These are phyloP conservation scores for Linnemannia hyalina DNA, from an alignment of 192 early-diverging fungal genomes.

Conservation along the genomic window DNA sequence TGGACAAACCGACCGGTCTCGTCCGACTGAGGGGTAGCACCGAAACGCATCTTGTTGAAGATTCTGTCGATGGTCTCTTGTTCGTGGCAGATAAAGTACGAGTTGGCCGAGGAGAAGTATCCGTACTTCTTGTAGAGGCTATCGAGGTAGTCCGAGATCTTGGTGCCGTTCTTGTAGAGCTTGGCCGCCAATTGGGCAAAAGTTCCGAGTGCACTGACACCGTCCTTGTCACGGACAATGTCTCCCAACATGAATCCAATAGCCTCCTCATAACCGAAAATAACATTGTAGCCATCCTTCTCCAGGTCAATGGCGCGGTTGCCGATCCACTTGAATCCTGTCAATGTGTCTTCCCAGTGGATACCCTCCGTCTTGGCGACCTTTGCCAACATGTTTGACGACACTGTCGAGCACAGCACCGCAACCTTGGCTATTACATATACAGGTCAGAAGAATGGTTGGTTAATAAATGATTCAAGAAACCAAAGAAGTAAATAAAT, in stretches of 20 bases:
- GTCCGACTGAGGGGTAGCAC: slow-evolving; percentile 55
- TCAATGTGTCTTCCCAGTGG: slow-evolving; percentile 90
- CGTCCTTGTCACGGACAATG: slow-evolving; percentile 93
- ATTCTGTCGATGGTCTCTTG: slow-evolving; percentile 76
- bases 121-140: slow-evolving; percentile 83
- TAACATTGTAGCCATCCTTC: slow-evolving; percentile 72
- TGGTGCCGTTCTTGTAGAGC: slow-evolving; percentile 73
- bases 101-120: slow-evolving; percentile 87
- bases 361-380: slow-evolving; percentile 84
- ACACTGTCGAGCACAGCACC: slow-evolving; percentile 90
- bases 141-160: slow-evolving; percentile 78
- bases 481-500: background rate
- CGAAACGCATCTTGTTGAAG: slow-evolving; percentile 88
- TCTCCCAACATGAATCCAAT: slow-evolving; percentile 89
- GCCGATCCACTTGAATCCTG: slow-evolving; percentile 97
- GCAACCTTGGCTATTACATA: slow-evolving; percentile 67
- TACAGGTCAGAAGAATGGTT: background rate
- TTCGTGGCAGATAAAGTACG: slow-evolving; percentile 90
- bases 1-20: slow-evolving; percentile 47
- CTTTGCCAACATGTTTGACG: slow-evolving; percentile 84
- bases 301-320: slow-evolving; percentile 82
- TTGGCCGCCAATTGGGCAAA: slow-evolving; percentile 83
- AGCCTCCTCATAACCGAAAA: slow-evolving; percentile 95
- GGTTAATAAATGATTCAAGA: background rate
- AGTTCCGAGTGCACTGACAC: slow-evolving; percentile 83